Base-by-base conservation (phyloP, 345 rosid genomes). In the Syzygium aromaticum region DNA sequence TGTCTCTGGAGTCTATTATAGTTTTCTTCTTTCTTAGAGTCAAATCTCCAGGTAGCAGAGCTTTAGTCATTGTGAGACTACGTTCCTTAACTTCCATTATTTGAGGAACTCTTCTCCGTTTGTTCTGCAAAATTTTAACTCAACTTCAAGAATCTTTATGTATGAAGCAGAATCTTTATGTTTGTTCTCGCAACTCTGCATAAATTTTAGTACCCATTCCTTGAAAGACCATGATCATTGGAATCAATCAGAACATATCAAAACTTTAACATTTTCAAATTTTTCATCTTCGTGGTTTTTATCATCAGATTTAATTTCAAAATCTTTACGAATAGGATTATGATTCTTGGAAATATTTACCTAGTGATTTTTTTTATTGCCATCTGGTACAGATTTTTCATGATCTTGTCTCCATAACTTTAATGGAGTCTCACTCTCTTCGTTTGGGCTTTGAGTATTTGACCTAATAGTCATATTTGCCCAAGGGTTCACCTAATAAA, bases 401-500 rank as follows among this genome's bases (percentile, higher is more conserved):
- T 11, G 30, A 59, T 27, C 30, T 59, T 59, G 67, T 0, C 13
- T 2, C 2, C 67, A 27, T 13, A 27, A 59, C 63, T 57, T 57
- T 25, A 57, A 10, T 25, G 67, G 0, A 11, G 12, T 51, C 13
- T 51, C 14, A 51, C 52, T 12, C 14, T 11, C 54, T 52, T 52
- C 16, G 15, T 52, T 52, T 52, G 1, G 15, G 54, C 54, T 52
- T 52, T 52, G 54, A 52, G 17, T 52, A 1, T 43, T 43, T 43
- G 46, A 43, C 46, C 46, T 43, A 43, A 43, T 43, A 43, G 30
- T 1, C 16, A 3, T 59, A 59, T 27, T 0, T 59, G 16, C 30
- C 16, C 0, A 5, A 59, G 25, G 0, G 30, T 25, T 59, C 64
- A 25, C 64, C 63, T 21, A 0, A 57, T 0, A 1, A 57, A 11